Conservation (phyloP, 2,329 filamentous ascomycete genomes). For the Madurella fahalii region DNA sequence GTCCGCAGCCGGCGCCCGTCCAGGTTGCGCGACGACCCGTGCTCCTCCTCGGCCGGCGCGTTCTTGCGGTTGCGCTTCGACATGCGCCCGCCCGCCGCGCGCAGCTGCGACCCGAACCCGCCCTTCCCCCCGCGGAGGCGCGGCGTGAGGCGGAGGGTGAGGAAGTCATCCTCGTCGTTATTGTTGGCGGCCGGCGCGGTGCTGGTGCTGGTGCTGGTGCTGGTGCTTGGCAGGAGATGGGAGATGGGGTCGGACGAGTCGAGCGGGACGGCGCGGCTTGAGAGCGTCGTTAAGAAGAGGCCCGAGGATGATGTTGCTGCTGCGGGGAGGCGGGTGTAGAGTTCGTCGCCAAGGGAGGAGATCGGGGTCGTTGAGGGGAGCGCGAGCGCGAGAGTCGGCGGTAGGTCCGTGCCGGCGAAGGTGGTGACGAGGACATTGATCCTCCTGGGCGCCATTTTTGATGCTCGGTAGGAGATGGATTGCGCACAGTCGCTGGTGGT, state of each 20-base stretch:
- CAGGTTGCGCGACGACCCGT: conserved; percentile 87
- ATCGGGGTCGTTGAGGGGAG: conserved; percentile 62
- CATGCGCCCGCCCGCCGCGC: conserved; percentile 96
- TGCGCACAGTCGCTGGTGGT: background rate
- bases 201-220: conserved; percentile 9
- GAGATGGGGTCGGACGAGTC: conserved; percentile 54
- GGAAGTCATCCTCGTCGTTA: conserved; percentile 56
- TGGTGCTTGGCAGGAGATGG: conserved; percentile 50
- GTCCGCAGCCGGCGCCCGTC: conserved; percentile 87
- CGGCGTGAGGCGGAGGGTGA: conserved; percentile 75
- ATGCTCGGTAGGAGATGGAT: background rate
- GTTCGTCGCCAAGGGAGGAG: conserved; percentile 59
- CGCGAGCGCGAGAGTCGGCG: conserved; percentile 76
- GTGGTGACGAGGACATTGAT: conserved; percentile 83
- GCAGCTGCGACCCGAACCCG: conserved; percentile 94
- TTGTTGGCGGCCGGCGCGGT: too few relatives aligned
- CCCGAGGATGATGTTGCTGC: conserved; percentile 42
- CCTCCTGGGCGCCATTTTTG: conserved; percentile 50
- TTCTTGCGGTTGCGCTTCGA: conserved; percentile 72
- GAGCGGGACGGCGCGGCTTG: conserved; percentile 64
- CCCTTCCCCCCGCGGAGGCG: conserved; percentile 91
- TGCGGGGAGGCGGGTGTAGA: conserved; percentile 59
- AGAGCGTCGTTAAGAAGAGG: conserved; percentile 77
- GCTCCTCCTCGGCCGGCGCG: conserved; percentile 65
- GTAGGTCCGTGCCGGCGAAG: conserved; percentile 77